Evolutionary conservation across 768 basidiomycete genomes (phyloP), one percentile per base, ranked within the genome.

Genomic region (Galerina sulciceps): DNA sequence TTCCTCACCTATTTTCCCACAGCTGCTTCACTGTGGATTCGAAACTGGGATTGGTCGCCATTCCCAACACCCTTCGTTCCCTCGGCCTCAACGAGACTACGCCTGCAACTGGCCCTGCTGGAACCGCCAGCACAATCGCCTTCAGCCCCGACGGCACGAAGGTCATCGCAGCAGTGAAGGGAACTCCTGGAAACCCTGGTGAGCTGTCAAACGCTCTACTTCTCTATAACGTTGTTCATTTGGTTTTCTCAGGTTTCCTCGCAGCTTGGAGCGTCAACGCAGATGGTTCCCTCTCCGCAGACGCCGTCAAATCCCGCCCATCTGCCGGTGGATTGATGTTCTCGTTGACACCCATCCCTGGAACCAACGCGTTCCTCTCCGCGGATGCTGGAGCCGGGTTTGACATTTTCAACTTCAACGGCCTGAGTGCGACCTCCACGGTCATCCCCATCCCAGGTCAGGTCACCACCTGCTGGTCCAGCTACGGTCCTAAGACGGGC

Each of bases 11-110:
- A 5, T 34, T 34, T 42, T 20, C 13, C 23, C n/a, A 3, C 55
- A 76, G 81, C 55, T 83, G 83, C 67, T 84, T 73, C 68, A 67
- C 65, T 17, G 73, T 79, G 40, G 78, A 84, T 68, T 65, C 72
- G 42, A 69, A 70, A 55, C 65, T 63, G 26, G 82, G 82, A 26
- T 73, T 83, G 23, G 55, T 71, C 20, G 67, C 76, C 10, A 72
- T 79, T 15, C 53, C 72, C 26, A 76, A 77, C 69, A 77, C 80
- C 8, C 69, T 74, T 14, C 79, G 82, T 41, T 67, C 76, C 15
- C 71, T 83, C 26, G 67, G 68, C 26, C 68, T 84, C 53, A 81
- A 81, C 65, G 81, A 83, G 66, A 81, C 82, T 6, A 81, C 81
- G 10, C 81, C 81, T 44, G 76, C 82, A 0, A 79, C 68, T 14